phyloP scores from a whole-genome alignment of 1,139 yeast genomes.

The Scheffersomyces parashehatae region DNA sequence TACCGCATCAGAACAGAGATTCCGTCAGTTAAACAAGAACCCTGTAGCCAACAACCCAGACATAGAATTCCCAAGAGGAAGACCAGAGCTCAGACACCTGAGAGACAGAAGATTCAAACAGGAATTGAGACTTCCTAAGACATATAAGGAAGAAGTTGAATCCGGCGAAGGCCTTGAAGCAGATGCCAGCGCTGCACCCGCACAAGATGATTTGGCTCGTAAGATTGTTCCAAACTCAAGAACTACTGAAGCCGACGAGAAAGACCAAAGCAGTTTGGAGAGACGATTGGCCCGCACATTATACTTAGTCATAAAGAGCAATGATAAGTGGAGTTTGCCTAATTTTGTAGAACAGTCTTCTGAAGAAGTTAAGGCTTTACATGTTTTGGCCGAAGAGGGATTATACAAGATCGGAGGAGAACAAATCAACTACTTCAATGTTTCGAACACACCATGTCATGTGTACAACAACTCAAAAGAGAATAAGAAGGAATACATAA shows the following conservation, averaged over 20 bases:
- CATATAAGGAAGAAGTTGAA: slow-evolving; percentile 33
- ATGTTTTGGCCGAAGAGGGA: slow-evolving; percentile 75
- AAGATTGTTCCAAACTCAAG: slow-evolving; percentile 74
- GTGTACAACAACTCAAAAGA: slow-evolving; percentile 41
- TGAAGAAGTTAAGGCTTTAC: slow-evolving; percentile 51
- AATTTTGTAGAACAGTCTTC: slow-evolving; percentile 46
- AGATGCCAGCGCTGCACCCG: slow-evolving; percentile 24
- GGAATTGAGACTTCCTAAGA: slow-evolving; percentile 67
- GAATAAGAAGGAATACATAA: slow-evolving; percentile 58
- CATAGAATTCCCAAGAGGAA: slow-evolving; percentile 77
- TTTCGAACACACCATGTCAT: slow-evolving; percentile 85
- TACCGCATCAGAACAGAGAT: slow-evolving; percentile 83
- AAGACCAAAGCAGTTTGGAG: slow-evolving; percentile 69
- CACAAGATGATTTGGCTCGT: slow-evolving; percentile 58
- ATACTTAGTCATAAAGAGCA: slow-evolving; percentile 58
- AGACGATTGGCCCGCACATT: slow-evolving; percentile 79
- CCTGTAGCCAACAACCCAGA: slow-evolving; percentile 75
- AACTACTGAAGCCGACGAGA: slow-evolving; percentile 73
- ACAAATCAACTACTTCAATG: slow-evolving; percentile 81
- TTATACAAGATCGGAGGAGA: slow-evolving; percentile 72
- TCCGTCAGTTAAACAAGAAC: slow-evolving; percentile 70
- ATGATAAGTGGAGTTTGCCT: slow-evolving; percentile 76
- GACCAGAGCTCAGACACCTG: slow-evolving; percentile 82
- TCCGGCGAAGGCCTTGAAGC: slow-evolving; percentile 36
- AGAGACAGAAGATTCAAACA: slow-evolving; percentile 89